phyloP scores from a whole-genome alignment of 148 eudicot species.

The Rhododendron williamsianum region DNA sequence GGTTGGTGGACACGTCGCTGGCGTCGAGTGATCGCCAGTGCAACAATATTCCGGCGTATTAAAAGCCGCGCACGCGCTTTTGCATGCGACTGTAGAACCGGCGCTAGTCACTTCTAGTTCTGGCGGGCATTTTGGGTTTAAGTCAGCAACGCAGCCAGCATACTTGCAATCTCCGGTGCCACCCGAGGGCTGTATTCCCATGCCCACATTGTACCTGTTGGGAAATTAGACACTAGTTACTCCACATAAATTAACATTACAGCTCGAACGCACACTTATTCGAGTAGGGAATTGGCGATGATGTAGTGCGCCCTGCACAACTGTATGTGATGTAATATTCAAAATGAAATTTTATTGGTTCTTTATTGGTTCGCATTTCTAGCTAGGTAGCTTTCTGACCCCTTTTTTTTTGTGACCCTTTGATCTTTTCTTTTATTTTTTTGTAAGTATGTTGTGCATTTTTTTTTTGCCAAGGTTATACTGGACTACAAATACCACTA shows the following conservation, averaged over 20 bases:
- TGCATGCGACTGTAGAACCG: constrained; percentile 53
- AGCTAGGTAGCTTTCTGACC: too few relatives aligned
- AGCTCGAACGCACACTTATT: too few relatives aligned
- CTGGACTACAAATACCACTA: too few relatives aligned
- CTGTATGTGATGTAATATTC: too few relatives aligned
- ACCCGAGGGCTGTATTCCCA: constrained; percentile 39
- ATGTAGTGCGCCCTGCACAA: too few relatives aligned
- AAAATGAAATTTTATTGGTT: too few relatives aligned
- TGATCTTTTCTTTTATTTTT: too few relatives aligned
- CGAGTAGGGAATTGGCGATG: too few relatives aligned
- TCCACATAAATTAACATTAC: background rate
- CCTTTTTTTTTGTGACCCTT: too few relatives aligned
- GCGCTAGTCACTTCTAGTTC: constrained; percentile 38
- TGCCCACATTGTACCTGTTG: constrained; percentile 36
- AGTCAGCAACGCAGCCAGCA: constrained; percentile 59
- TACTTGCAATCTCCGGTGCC: constrained; percentile 50
- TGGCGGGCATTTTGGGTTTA: constrained; percentile 51
- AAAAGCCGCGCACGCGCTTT: constrained; percentile 61
- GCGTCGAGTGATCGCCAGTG: constrained; percentile 51
- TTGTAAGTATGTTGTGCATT: too few relatives aligned
- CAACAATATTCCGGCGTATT: constrained; percentile 61
- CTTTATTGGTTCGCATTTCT: too few relatives aligned
- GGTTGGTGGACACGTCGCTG: constrained; percentile 59
- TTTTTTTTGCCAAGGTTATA: too few relatives aligned
- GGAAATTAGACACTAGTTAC: background rate